Evolutionary conservation across 768 basidiomycete genomes (phyloP), one percentile per base, ranked within the genome.

Genomic region (Pleurotus citrinopileatus): DNA sequence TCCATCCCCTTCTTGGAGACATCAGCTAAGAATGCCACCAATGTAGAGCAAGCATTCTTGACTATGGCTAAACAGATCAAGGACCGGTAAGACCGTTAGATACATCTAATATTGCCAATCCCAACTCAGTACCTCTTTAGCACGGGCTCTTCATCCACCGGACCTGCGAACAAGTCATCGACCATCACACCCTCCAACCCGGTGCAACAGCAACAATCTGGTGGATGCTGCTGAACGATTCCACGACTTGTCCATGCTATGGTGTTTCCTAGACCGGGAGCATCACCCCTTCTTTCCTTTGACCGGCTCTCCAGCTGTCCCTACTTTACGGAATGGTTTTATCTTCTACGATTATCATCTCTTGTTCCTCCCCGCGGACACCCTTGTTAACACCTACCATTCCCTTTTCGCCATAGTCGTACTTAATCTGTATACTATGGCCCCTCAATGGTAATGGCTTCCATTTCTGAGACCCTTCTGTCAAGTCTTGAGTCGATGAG

Each of bases 31-130:
- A 94, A 91, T 64, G 93, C 95, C 51, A 95, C 94, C 57, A 97
- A 97, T 63, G 97, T 99, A 56, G 97, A 99, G 70, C 94, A 99
- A 72, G 95, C 97, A 4, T 99, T 99, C 84, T 86, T 98, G 79
- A 95, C 94, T 26, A 92, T 99, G 83, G 95, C 97, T 3, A 91
- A 96, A 78, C 91, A 93, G 73, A 93, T 94, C 68, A 93, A 94
- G 69, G 91, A 94, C 70, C 84, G 91, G 91, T 89, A 63, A 27
- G 82, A 58, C 17, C 28, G 28, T 47, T 20, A 44, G 1, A 54
- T 5, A 7, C 44, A 3, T 17, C 36, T n/a, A 32, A 37, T 19
- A 12, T 26, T 12, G 23, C 27, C 3, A 23, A 25, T 36, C 3
- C 19, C 3, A 7, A 19, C 47, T 52, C 28, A n/a, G 53, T 29